A percentile compares a stretch with the other conserved stretches of the same genome.
Evolutionary conservation across 192 early-diverging fungal genomes (phyloP).

Genomic region (Ambispora gerdemannii): DNA sequence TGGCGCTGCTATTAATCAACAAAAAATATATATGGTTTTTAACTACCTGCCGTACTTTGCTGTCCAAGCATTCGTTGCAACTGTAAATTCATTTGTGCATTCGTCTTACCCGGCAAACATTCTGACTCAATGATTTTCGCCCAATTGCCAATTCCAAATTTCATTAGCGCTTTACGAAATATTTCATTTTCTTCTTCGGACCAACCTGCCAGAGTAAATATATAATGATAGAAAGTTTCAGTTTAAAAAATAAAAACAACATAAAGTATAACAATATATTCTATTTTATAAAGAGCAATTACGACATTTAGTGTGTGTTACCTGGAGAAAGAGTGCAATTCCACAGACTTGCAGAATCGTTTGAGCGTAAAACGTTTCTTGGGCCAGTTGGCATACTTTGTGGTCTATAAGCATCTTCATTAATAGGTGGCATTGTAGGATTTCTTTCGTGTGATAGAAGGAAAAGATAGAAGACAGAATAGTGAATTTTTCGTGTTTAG

Average conservation of each 20-base stretch:
- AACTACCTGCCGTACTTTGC: constrained; percentile 84
- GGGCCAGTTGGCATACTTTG: constrained; percentile 88
- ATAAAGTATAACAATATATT: neutral
- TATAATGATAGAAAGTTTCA: too few species aligned
- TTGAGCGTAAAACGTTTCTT: constrained; percentile 86
- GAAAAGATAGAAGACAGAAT: too few species aligned
- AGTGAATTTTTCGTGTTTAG: too few species aligned
- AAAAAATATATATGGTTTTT: neutral
- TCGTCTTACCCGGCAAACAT: constrained; percentile 92
- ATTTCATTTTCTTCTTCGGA: constrained; percentile 78
- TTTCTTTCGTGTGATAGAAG: neutral
- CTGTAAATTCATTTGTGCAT: constrained; percentile 95
- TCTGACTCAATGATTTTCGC: constrained; percentile 88
- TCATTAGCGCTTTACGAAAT: constrained; percentile 79
- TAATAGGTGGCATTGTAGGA: constrained; percentile 18
- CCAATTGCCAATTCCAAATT: constrained; percentile 95
- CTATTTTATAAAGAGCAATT: neutral
- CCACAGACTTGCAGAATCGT: constrained; percentile 93
- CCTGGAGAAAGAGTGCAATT: constrained; percentile 90
- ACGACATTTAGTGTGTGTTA: constrained; percentile 14
- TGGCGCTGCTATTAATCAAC: neutral
- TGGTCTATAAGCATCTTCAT: constrained; percentile 54
- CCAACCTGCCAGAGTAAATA: constrained; percentile 63
- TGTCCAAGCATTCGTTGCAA: constrained; percentile 92
- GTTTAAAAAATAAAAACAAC: too few species aligned